phyloP scores from a whole-genome alignment of 2,329 filamentous ascomycete species.

The Phaeophleospora eucalypticola region DNA sequence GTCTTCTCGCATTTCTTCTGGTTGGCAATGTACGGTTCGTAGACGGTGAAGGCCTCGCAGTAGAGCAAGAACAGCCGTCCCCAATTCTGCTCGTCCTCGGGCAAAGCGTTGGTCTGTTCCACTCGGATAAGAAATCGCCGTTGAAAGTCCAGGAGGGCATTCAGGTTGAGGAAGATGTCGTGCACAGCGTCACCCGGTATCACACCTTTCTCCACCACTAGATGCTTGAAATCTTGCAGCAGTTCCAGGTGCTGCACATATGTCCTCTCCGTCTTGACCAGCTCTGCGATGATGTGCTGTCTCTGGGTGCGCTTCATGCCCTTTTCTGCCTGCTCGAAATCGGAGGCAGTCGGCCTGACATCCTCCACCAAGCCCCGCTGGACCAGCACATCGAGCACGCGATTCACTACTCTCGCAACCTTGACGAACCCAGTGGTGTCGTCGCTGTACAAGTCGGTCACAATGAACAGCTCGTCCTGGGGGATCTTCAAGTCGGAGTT shows the following conservation, averaged over 20 bases:
- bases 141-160: conserved; percentile 91
- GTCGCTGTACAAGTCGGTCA: conserved; percentile 85
- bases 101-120: conserved; percentile 87
- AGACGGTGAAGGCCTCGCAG: conserved; percentile 84
- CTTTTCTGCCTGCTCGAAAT: conserved; percentile 46
- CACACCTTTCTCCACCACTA: conserved; percentile 79
- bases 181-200: conserved; percentile 87
- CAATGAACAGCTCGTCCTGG: conserved; percentile 80
- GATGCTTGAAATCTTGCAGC: conserved; percentile 84
- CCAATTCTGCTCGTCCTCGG: conserved; percentile 78
- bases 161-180: conserved; percentile 94
- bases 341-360: conserved; percentile 52
- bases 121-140: conserved; percentile 91
- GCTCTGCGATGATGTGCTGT: conserved; percentile 84
- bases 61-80: conserved; percentile 84
- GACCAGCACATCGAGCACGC: conserved; percentile 82
- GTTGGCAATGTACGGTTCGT: conserved; percentile 96
- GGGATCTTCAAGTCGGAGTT: conserved; percentile 76
- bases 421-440: conserved; percentile 98
- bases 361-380: conserved; percentile 66
- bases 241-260: conserved; percentile 97
- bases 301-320: conserved; percentile 61
- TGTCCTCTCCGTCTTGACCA: conserved; percentile 92
- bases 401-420: conserved; percentile 88
- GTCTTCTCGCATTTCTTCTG: conserved; percentile 83